Base-by-base conservation (phyloP, 495 filamentous ascomycete genomes). In the Aspergillus steynii region DNA sequence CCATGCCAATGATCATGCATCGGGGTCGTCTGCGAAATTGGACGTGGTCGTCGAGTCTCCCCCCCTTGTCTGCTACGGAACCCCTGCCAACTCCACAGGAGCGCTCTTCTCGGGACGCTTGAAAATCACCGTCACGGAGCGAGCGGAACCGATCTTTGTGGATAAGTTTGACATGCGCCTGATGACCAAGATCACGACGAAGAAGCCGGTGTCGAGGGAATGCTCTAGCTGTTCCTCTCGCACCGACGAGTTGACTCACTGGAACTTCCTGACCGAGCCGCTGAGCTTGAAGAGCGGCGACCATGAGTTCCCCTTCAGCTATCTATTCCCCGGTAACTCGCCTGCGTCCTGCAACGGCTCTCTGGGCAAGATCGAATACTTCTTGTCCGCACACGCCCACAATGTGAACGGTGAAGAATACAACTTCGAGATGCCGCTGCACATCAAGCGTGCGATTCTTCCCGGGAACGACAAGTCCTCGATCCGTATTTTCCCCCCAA, bases 401-500 rank as follows among this genome's bases (percentile, higher is more conserved):
- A 80, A 80, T 32, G 69, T 79, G n/a, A 73, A 73, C 31, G 82
- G 86, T 50, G 88, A 92, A 34, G 80, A 83, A 56, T 83, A 93
- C 66, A 87, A 77, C 61, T 78, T 90, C 65, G 77, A 85, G 27
- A 85, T 86, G 59, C 77, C 80, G 3, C 75, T 96, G 52, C 80
- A 87, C 49, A 80, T 96, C 62, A 85, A 86, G 72, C 92, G 95
- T 52, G 88, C 93, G 25, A 81, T 97, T 26, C 71, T 81, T 3
- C 92, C 93, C 2, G 87, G 89, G 58, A 87, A 90, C 70, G 86
- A 89, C 63, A 86, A 86, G 68, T 77, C 80, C 59, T 93, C 90
- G 20, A 85, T 96, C 53, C 93, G 95, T 65, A 88, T 98, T 62
- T 99, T 99, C 77, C 95, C 95, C 37, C 95, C 95, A 0, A 99